Percentiles rank a stretch among this genome's conserved stretches.
Conservation (phyloP, 305 asterid species). For the Coffea humblotiana region DNA sequence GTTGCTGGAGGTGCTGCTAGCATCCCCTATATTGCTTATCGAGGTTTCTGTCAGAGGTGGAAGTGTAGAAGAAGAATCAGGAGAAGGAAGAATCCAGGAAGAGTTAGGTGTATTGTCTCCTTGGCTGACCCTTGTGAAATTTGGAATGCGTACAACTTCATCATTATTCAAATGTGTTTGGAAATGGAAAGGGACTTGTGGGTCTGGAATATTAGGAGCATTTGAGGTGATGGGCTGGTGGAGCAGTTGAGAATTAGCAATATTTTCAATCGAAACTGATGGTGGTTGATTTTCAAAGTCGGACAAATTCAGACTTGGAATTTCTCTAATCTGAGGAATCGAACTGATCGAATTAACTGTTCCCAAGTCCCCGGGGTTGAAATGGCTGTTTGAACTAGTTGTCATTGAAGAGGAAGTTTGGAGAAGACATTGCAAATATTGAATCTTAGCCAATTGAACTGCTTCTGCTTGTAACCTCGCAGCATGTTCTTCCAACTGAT, state of each 20-base stretch:
- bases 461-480: constrained; percentile 39
- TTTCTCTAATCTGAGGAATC: constrained; percentile 3
- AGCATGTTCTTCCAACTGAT: constrained; percentile 32
- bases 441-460: constrained; percentile 34
- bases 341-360: constrained; percentile 8
- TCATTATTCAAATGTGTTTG: constrained; percentile 29
- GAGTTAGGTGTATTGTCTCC: constrained; percentile 9
- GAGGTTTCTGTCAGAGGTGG: constrained; percentile 33
- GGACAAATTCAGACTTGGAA: constrained; percentile 18
- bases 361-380: constrained; percentile 11
- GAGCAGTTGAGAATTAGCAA: constrained; percentile 35
- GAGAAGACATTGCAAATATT: constrained; percentile 33
- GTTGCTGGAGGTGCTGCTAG: constrained; percentile 29
- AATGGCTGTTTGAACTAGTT: constrained; percentile 10
- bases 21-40: constrained; percentile 24
- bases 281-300: constrained; percentile 24
- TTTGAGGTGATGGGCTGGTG: constrained; percentile 23
- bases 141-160: neutral
- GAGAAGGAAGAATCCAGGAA: constrained; percentile 23
- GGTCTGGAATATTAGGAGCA: constrained; percentile 14
- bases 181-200: constrained; percentile 42
- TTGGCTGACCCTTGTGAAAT: constrained; percentile 3
- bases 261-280: constrained; percentile 28
- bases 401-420: constrained; percentile 23
- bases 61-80: constrained; percentile 18